Evolutionary conservation across 2,329 filamentous ascomycete genomes (phyloP).

Genomic region (Blastomyces silverae): DNA sequence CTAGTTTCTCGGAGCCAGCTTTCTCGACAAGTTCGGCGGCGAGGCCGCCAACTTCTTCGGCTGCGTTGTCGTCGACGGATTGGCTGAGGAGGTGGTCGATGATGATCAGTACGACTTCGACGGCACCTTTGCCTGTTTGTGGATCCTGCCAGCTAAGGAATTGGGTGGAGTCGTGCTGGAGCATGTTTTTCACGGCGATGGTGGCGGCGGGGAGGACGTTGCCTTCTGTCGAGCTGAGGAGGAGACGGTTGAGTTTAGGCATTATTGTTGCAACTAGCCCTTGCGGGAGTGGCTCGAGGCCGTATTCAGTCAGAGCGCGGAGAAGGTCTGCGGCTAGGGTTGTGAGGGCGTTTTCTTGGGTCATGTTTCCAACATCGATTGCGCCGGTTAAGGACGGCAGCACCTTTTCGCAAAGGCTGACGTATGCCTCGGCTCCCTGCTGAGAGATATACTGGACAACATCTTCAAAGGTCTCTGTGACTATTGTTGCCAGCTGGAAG

Average conservation of each 20-base stretch:
- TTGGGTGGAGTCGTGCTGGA: slow-evolving; percentile 83
- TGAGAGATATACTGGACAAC: slow-evolving; percentile 65
- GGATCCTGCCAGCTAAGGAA: slow-evolving; percentile 79
- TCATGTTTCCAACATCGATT: slow-evolving; percentile 80
- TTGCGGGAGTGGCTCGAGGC: slow-evolving; percentile 73
- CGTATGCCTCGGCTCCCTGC: slow-evolving; percentile 60
- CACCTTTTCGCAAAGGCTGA: slow-evolving; percentile 74
- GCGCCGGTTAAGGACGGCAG: slow-evolving; percentile 81
- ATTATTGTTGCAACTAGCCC: slow-evolving; percentile 80
- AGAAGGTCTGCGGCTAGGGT: slow-evolving; percentile 83
- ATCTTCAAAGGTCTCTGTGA: slow-evolving; percentile 87
- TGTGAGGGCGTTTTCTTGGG: slow-evolving; percentile 69
- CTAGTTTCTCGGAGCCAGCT: slow-evolving; percentile 82
- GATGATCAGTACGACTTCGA: slow-evolving; percentile 84
- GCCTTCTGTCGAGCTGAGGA: slow-evolving; percentile 78
- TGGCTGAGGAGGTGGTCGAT: slow-evolving; percentile 84
- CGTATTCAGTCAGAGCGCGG: slow-evolving; percentile 71
- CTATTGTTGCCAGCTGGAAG: slow-evolving; percentile 81
- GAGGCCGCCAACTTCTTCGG: slow-evolving; percentile 90
- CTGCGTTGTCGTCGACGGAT: slow-evolving; percentile 81
- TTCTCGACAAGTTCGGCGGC: slow-evolving; percentile 94
- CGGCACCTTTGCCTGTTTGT: slow-evolving; percentile 67
- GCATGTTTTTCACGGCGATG: slow-evolving; percentile 78
- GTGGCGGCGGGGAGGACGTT: slow-evolving; percentile 83
- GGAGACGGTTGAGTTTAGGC: slow-evolving; percentile 75